phyloP scores from a whole-genome alignment of 2,329 filamentous ascomycete genomes.

The Pochonia chlamydosporia region DNA sequence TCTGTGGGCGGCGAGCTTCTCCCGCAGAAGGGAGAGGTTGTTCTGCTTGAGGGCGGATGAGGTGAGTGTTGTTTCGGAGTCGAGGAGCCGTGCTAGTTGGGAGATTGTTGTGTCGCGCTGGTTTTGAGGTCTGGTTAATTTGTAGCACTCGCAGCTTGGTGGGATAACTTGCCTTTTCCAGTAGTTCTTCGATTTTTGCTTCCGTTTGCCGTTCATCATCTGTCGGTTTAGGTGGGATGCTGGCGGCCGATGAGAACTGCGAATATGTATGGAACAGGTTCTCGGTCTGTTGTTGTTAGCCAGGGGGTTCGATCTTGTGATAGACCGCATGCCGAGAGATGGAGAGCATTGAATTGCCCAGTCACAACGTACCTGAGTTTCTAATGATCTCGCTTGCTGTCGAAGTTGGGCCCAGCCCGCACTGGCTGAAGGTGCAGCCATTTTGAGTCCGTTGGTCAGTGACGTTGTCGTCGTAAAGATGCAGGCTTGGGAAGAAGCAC shows the following conservation, averaged over 20 bases:
- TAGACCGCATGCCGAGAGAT: background rate
- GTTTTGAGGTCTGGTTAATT: too few relatives aligned
- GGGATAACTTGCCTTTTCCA: constrained; percentile 64
- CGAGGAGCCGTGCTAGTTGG: constrained; percentile 82
- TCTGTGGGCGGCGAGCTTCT: constrained; percentile 82
- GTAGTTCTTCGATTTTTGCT: constrained; percentile 72
- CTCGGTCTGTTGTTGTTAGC: constrained; percentile 60
- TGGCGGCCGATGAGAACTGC: constrained; percentile 76
- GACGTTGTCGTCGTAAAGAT: background rate
- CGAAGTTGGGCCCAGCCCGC: constrained; percentile 89
- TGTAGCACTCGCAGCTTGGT: too few relatives aligned
- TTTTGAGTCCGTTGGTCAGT: constrained; percentile 20
- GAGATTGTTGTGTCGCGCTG: constrained; percentile 76
- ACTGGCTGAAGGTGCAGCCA: constrained; percentile 48
- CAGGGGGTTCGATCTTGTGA: background rate
- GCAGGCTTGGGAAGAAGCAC: constrained; percentile 13
- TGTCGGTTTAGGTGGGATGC: constrained; percentile 75
- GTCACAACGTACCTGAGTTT: constrained; percentile 66
- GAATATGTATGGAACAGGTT: constrained; percentile 79
- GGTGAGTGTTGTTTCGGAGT: constrained; percentile 82
- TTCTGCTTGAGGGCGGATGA: constrained; percentile 95
- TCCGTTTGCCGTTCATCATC: constrained; percentile 80
- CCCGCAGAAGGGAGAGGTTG: constrained; percentile 85
- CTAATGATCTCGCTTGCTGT: constrained; percentile 82
- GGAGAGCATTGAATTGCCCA: background rate